Conservation (phyloP, 83 land plant genomes). For the Picea abies region DNA sequence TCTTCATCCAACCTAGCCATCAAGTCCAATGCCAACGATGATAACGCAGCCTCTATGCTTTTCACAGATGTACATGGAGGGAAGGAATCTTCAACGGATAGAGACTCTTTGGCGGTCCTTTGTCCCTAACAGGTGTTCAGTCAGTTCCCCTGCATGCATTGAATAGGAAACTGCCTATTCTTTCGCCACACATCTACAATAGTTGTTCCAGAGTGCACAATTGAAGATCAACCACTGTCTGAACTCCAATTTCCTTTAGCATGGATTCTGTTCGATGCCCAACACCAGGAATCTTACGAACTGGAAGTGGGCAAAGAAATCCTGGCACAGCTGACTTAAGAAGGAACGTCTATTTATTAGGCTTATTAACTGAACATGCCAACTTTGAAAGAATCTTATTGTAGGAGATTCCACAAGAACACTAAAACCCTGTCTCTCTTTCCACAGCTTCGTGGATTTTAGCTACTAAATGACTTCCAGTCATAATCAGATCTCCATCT, state of each 20-base stretch:
- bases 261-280: slow-evolving; percentile 40
- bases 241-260: slow-evolving; percentile 21
- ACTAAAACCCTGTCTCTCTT: no score
- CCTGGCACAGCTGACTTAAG: slow-evolving; percentile 26
- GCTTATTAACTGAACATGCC: slow-evolving; percentile 40
- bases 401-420: no score
- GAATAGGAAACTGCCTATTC: slow-evolving; percentile 26
- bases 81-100: slow-evolving; percentile 47
- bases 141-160: slow-evolving; percentile 41
- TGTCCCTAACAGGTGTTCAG: slow-evolving; percentile 30
- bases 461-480: slow-evolving; percentile 29
- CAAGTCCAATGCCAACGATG: no score
- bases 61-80: no score
- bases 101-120: slow-evolving; percentile 43
- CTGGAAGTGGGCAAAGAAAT: slow-evolving; percentile 35
- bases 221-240: slow-evolving; percentile 32
- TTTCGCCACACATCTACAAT: slow-evolving; percentile 36
- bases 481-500: slow-evolving; percentile 15
- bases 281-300: slow-evolving; percentile 48
- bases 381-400: slow-evolving; percentile 47
- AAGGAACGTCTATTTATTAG: slow-evolving; percentile 43
- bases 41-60: no score
- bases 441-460: no score
- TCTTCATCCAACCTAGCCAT: no score
- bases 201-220: slow-evolving; percentile 17